A percentile compares a stretch with the other conserved stretches of the same genome.
These are phyloP conservation scores for Eryngium alpinum DNA, from an alignment of 140 eudicot species.

Conservation along the genomic window DNA sequence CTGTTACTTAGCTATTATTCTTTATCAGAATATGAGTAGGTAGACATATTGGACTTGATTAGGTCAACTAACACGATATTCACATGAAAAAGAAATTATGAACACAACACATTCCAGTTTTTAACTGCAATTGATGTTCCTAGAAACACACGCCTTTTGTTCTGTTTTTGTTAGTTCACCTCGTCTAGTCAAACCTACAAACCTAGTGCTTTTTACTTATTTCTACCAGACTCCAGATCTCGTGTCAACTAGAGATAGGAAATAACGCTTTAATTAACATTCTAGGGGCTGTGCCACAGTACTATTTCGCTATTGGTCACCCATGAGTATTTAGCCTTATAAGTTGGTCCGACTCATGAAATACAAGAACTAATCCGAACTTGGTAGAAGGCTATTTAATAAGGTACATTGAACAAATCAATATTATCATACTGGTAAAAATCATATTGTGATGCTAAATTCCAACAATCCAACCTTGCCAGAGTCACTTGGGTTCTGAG, in stretches of 20 bases:
- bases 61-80: neutral
- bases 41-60: too few species aligned
- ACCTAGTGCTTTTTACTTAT: neutral
- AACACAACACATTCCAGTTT: neutral
- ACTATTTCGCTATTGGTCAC: too few species aligned
- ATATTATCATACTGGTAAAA: neutral
- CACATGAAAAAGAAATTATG: neutral
- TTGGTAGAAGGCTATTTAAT: neutral
- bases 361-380: neutral
- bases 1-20: neutral
- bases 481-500: constrained; percentile 92
- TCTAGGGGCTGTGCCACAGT: neutral
- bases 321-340: too few species aligned
- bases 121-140: neutral
- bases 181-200: neutral
- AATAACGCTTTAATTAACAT: neutral
- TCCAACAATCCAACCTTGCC: constrained; percentile 46
- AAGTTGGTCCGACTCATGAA: neutral
- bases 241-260: neutral
- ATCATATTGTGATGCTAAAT: constrained; percentile 12
- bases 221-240: neutral
- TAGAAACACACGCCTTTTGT: neutral
- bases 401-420: neutral
- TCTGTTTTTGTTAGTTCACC: neutral
- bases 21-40: neutral